Percentiles rank a stretch among this genome's conserved stretches.
phyloP scores from a whole-genome alignment of 345 rosid species.

The Eutrema yunnanense region DNA sequence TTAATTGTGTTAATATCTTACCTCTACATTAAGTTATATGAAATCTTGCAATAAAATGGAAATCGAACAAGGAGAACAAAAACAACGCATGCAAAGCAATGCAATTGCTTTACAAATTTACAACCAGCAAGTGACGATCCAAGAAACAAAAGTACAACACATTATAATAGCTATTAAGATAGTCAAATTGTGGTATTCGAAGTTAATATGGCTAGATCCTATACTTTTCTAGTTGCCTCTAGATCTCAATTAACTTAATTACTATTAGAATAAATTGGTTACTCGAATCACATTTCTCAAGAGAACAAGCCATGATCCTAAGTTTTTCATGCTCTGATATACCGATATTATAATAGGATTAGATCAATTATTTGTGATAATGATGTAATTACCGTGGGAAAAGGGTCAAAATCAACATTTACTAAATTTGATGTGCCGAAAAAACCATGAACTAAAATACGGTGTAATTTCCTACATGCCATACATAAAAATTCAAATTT shows the following conservation, averaged over 20 bases:
- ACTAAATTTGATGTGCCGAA: too few species aligned
- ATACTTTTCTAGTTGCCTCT: background rate
- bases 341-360: too few species aligned
- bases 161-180: background rate
- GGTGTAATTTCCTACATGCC: too few species aligned
- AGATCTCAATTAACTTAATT: background rate
- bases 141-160: background rate
- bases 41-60: background rate
- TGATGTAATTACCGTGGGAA: too few species aligned
- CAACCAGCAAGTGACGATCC: background rate
- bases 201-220: constrained; percentile 10
- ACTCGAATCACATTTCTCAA: too few species aligned
- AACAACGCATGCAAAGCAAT: background rate
- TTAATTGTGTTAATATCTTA: background rate
- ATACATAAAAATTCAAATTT: too few species aligned
- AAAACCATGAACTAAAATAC: too few species aligned
- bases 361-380: too few species aligned
- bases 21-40: background rate
- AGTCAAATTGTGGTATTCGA: constrained; percentile 3
- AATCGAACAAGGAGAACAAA: background rate
- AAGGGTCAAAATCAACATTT: too few species aligned
- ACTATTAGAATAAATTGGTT: background rate
- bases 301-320: too few species aligned
- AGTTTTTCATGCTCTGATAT: too few species aligned
- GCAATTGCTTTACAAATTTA: background rate